These are phyloP conservation scores for Trichosanthes cucumerina DNA, from an alignment of 306 rosid genomes.

Conservation along the genomic window DNA sequence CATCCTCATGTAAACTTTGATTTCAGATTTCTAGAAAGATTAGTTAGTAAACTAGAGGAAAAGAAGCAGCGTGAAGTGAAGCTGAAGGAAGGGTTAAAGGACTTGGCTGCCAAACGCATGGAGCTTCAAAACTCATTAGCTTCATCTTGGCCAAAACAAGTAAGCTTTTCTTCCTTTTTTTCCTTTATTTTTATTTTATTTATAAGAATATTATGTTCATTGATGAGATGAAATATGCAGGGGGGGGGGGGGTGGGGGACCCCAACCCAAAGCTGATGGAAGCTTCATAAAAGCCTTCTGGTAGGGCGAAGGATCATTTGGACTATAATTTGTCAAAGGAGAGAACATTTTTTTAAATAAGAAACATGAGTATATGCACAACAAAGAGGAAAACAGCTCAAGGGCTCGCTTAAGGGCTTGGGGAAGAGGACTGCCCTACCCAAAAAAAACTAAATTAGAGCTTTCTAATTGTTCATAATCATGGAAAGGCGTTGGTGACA, in stretches of 20 bases:
- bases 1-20: constrained; percentile 15
- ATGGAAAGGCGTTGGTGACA: no score
- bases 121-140: constrained; percentile 87
- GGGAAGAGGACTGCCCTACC: not conserved
- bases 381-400: not conserved
- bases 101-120: constrained; percentile 70
- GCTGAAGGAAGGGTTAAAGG: constrained; percentile 79
- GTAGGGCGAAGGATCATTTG: not conserved
- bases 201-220: not conserved
- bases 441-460: not conserved
- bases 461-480: not conserved
- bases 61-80: constrained; percentile 84
- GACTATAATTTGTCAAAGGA: not conserved
- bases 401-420: not conserved
- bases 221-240: not conserved
- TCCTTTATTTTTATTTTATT: not conserved
- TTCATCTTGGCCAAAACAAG: constrained; percentile 89
- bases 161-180: constrained; percentile 17
- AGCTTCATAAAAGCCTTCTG: not conserved
- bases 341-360: not conserved
- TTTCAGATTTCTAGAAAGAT: constrained; percentile 79
- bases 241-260: not conserved
- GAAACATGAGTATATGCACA: not conserved
- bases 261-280: not conserved
- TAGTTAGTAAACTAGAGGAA: constrained; percentile 72